Evolutionary conservation across 2,329 filamentous ascomycete species (phyloP).

Genomic region (Phialophora verrucosa): DNA sequence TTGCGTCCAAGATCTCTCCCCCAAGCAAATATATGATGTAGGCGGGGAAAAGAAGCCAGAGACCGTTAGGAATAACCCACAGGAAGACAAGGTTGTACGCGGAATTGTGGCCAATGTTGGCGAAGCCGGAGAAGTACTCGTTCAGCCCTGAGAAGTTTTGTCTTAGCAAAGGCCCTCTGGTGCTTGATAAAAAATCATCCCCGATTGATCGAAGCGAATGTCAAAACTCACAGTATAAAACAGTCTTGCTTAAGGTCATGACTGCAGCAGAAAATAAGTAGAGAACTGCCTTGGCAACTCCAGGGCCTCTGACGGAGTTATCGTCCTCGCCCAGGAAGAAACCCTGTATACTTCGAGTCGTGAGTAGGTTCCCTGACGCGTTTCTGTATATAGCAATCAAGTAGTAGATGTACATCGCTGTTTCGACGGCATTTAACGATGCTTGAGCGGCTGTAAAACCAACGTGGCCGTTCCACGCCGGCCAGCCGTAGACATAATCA

Average conservation of each 20-base stretch:
- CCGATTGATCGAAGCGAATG: background rate
- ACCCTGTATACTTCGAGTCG: conserved; percentile 48
- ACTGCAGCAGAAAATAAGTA: conserved; percentile 64
- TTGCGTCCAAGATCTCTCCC: conserved; percentile 64
- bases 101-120: conserved; percentile 68
- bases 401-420: conserved; percentile 67
- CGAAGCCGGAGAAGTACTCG: conserved; percentile 65
- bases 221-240: conserved; percentile 65
- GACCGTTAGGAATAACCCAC: conserved; percentile 70
- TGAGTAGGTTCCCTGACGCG: conserved; percentile 16
- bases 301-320: conserved; percentile 50
- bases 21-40: conserved; percentile 68
- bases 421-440: conserved; percentile 71
- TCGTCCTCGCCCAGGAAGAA: conserved; percentile 30
- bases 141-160: conserved; percentile 57
- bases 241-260: conserved; percentile 71
- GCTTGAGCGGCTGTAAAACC: conserved; percentile 82
- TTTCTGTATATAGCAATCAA: conserved; percentile 46
- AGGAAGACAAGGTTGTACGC: conserved; percentile 58
- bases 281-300: conserved; percentile 57
- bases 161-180: background rate
- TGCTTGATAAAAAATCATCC: background rate
- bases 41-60: conserved; percentile 68
- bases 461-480: conserved; percentile 68
- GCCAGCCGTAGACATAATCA: conserved; percentile 82